A percentile compares a stretch with the other conserved stretches of the same genome.
Evolutionary conservation across 768 basidiomycete genomes (phyloP).

Genomic region (Suillus variegatus): DNA sequence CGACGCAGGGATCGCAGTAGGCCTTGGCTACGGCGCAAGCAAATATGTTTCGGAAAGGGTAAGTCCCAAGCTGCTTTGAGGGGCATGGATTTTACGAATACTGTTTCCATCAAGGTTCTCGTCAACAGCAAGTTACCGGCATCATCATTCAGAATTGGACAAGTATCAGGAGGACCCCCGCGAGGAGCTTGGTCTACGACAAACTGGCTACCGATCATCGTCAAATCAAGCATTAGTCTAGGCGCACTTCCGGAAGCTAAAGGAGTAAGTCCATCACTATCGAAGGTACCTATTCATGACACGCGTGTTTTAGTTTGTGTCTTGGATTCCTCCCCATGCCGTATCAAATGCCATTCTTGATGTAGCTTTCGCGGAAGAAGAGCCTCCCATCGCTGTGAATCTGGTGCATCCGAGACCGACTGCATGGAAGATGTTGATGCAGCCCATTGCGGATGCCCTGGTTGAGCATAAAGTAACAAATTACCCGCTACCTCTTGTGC

Average conservation of each 20-base stretch:
- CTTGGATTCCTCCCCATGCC: constrained; percentile 23
- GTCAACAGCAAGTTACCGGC: constrained; percentile 37
- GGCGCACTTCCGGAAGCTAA: constrained; percentile 26
- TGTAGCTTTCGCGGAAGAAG: constrained; percentile 14
- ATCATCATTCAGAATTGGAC: constrained; percentile 45
- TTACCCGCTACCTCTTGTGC: constrained; percentile 25
- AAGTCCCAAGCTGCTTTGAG: constrained; percentile 8
- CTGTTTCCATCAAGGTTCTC: constrained; percentile 32
- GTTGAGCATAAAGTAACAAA: neutral
- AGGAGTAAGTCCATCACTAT: constrained; percentile 22
- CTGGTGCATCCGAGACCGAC: constrained; percentile 28
- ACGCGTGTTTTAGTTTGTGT: constrained; percentile 10
- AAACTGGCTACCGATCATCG: constrained; percentile 50
- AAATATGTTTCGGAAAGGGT: constrained; percentile 47
- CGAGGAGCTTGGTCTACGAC: constrained; percentile 44
- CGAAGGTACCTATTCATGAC: neutral
- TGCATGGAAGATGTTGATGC: constrained; percentile 19
- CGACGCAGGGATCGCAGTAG: constrained; percentile 35
- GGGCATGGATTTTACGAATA: neutral
- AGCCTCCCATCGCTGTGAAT: constrained; percentile 19
- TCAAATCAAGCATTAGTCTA: constrained; percentile 32
- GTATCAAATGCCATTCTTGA: constrained; percentile 21
- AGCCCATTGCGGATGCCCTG: constrained; percentile 13
- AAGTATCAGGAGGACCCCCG: constrained; percentile 40
- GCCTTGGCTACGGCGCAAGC: constrained; percentile 46